A percentile compares a stretch with the other conserved stretches of the same genome.
Conservation (phyloP, 805 yeast species). For the Crinitomyces ghanaensis region DNA sequence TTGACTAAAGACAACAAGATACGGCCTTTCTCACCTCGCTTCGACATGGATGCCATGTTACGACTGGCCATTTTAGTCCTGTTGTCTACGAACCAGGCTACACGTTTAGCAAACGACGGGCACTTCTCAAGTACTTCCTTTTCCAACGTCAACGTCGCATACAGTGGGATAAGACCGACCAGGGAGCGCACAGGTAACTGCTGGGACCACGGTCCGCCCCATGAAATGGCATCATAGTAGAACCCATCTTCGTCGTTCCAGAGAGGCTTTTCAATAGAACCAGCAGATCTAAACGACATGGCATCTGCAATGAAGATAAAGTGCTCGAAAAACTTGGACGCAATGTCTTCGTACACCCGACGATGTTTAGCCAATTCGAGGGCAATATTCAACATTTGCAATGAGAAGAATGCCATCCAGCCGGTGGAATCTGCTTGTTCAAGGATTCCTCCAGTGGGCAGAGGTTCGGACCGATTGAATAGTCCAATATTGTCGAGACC, state of each 20-base stretch:
- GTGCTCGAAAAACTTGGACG: conserved; percentile 89
- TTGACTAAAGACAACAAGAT: conserved; percentile 68
- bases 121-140: conserved; percentile 67
- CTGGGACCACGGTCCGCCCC: conserved; percentile 56
- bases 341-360: conserved; percentile 84
- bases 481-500: conserved; percentile 90
- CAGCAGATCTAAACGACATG: conserved; percentile 54
- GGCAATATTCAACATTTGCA: conserved; percentile 88
- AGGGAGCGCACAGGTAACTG: conserved; percentile 77
- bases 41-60: conserved; percentile 73
- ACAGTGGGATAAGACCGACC: conserved; percentile 84
- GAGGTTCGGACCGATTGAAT: conserved; percentile 83
- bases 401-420: conserved; percentile 90
- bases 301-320: conserved; percentile 87
- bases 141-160: conserved; percentile 80
- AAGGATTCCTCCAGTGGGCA: conserved; percentile 82
- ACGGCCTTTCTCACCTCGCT: conserved; percentile 74
- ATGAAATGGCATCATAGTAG: conserved; percentile 80
- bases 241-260: conserved; percentile 89
- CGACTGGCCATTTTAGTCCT: conserved; percentile 59
- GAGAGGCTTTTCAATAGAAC: conserved; percentile 46
- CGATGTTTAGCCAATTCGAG: conserved; percentile 78
- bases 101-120: conserved; percentile 72
- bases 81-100: conserved; percentile 73
- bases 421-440: conserved; percentile 96